phyloP scores from a whole-genome alignment of 805 yeast species.

The Saccharomycopsis fodiens region DNA sequence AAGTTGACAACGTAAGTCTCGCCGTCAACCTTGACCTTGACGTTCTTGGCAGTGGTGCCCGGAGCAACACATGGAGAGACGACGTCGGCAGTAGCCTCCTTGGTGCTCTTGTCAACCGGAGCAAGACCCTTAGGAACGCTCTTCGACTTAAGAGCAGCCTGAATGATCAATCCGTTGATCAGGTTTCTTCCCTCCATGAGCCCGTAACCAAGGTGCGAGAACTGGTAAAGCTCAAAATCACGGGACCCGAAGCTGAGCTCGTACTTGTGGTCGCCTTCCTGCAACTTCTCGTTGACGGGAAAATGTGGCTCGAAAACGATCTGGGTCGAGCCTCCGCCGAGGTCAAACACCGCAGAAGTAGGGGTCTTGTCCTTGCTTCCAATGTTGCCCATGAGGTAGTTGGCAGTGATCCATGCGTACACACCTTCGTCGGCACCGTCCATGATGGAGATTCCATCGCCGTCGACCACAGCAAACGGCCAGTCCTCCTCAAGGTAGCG shows the following conservation, averaged over 20 bases:
- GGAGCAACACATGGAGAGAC: constrained; percentile 88
- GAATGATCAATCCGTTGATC: constrained; percentile 61
- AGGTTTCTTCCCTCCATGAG: constrained; percentile 88
- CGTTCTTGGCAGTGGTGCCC: constrained; percentile 49
- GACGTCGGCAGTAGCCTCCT: constrained; percentile 37
- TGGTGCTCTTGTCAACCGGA: constrained; percentile 28
- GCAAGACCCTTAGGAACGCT: constrained; percentile 24
- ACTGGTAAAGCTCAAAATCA: constrained; percentile 79
- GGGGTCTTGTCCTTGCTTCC: constrained; percentile 66
- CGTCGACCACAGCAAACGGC: constrained; percentile 88
- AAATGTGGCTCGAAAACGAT: constrained; percentile 95
- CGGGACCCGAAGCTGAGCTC: constrained; percentile 73
- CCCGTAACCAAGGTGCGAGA: constrained; percentile 93
- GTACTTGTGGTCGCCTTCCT: constrained; percentile 85
- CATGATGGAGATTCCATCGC: constrained; percentile 88
- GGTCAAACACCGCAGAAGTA: constrained; percentile 94
- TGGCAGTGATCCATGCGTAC: constrained; percentile 97
- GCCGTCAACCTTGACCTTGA: constrained; percentile 48
- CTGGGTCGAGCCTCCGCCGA: constrained; percentile 98
- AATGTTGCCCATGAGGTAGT: constrained; percentile 87
- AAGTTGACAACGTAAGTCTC: constrained; percentile 48
- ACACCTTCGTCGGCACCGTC: constrained; percentile 97
- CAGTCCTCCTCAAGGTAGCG: constrained; percentile 66
- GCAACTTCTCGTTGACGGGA: constrained; percentile 49
- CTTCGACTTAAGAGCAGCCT: constrained; percentile 35